Evolutionary conservation across 768 basidiomycete genomes (phyloP), one percentile per base, ranked within the genome.

Genomic region (Terana coerulea): DNA sequence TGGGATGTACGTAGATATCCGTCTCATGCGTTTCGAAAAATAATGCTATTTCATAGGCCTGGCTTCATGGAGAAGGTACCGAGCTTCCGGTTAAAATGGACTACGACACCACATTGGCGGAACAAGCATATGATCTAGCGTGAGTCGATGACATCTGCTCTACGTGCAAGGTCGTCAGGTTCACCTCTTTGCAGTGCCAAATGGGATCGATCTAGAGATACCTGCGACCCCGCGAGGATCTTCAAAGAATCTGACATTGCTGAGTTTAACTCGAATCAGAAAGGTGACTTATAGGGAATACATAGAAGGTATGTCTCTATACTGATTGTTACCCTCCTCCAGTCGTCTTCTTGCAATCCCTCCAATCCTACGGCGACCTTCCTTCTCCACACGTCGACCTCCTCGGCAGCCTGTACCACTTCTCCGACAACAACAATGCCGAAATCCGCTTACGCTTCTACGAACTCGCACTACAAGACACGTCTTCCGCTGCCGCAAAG

Each of bases 341-440:
- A 89, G 88, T 89, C 53, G 90, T 84, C 47, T 94, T 95, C 75
- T 79, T 95, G 39, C 87, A 94, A 65, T 81, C 80, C 37, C 75
- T 95, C 5, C 79, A 86, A 55, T 69, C 79, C n/a, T 80, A 78
- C 60, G 33, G 68, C 0, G 65, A 86, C 0, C 75, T 93, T 15
- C 88, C 91, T 0, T 64, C 73, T 1, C 48, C 73, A 0, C 81
- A 89, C 59, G 59, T 91, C 34, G 61, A 66, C 5, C 76, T 80
- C 58, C 81, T 95, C 47, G 87, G 79, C 51, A 49, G 53, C 39
- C 65, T 61, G 17, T 91, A 71, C 77, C 47, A 56, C 11, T 66
- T 81, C 53, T 76, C 78, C 15, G 60, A 64, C n/a, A 81, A 86
- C 0, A 59, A 73, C 17, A 95, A 94, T 64, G 80, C 83, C 14